A percentile compares a stretch with the other conserved stretches of the same genome.
Conservation (phyloP, 1,284 basidiomycete genomes). For the Ustilago cynodontis region DNA sequence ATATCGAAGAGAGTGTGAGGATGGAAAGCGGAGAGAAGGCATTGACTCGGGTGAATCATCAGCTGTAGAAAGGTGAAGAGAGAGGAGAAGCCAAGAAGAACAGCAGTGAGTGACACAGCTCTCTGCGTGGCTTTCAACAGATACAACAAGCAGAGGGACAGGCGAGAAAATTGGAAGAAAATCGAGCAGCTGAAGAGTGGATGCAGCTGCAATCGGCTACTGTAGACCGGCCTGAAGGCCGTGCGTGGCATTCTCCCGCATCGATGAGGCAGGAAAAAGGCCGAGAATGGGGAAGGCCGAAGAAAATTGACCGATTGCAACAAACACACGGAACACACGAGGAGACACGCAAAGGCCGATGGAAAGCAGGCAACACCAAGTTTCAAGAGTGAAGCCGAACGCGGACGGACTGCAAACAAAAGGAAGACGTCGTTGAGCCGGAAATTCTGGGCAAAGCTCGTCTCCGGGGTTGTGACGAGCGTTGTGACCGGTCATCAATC, state of each 20-base stretch:
- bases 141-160: neutral
- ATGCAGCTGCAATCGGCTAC: neutral
- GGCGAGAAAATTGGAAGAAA: conserved; percentile 17
- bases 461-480: conserved; percentile 8
- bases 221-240: neutral
- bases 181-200: neutral
- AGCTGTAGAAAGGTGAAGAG: neutral
- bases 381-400: neutral
- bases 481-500: neutral
- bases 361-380: neutral
- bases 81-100: neutral
- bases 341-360: no score
- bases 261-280: neutral
- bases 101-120: neutral
- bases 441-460: conserved; percentile 6
- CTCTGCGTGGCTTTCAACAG: neutral
- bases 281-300: neutral
- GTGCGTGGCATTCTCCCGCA: neutral
- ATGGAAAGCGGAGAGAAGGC: conserved; percentile 1
- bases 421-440: neutral
- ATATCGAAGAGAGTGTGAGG: conserved; percentile 8
- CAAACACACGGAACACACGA: neutral
- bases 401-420: conserved; percentile 3
- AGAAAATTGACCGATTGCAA: conserved; percentile 11
- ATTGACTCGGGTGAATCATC: conserved; percentile 18